Percentiles rank a stretch among this genome's conserved stretches.
phyloP scores from a whole-genome alignment of 441 rosid species.

The Gossypium gossypioides region DNA sequence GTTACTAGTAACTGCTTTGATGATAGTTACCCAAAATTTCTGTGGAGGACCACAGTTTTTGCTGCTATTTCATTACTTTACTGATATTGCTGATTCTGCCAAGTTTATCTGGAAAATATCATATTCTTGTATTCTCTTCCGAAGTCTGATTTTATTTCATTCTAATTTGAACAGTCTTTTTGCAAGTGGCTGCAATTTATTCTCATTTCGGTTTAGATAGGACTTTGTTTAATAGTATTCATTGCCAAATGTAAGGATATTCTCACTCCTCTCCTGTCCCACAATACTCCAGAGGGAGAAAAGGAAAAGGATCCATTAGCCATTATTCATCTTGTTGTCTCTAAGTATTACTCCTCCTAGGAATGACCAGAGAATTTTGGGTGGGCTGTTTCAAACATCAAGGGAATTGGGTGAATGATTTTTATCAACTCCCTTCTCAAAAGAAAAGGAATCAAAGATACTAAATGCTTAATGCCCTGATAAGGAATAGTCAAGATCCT shows the following conservation, averaged over 20 bases:
- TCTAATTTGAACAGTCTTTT: background rate
- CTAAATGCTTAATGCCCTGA: background rate
- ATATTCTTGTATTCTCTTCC: background rate
- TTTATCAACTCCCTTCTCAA: background rate
- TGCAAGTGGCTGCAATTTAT: background rate
- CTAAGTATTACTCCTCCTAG: background rate
- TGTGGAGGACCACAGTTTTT: background rate
- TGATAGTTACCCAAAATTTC: background rate
- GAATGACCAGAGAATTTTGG: background rate
- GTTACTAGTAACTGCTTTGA: background rate
- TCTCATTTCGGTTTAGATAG: background rate
- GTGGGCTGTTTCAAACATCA: background rate
- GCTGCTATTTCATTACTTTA: background rate
- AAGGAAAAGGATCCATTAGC: background rate
- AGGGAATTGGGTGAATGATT: background rate
- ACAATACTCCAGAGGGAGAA: background rate
- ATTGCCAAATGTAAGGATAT: background rate
- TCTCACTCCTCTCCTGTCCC: background rate
- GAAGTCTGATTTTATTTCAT: background rate
- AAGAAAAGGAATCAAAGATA: background rate
- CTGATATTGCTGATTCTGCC: background rate
- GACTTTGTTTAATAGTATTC: background rate
- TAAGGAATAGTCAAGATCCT: background rate
- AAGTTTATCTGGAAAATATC: background rate
- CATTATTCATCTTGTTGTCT: background rate